Percentiles rank a stretch among this genome's conserved stretches.
Evolutionary conservation across 2,329 filamentous ascomycete genomes (phyloP).

Genomic region (Ramularia collo-cygni): DNA sequence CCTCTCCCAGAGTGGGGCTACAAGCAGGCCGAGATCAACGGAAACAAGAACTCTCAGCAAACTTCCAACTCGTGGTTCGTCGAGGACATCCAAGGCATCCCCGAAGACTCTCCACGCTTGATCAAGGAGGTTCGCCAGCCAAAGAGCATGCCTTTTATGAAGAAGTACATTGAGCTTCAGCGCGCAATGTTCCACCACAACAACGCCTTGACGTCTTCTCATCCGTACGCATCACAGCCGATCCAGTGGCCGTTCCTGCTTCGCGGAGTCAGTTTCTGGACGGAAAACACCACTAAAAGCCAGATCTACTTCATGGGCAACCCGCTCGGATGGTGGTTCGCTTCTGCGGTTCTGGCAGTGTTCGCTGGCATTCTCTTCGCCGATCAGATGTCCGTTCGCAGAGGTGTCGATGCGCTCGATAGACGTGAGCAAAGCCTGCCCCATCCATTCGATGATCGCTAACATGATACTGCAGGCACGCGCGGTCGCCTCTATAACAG

Average conservation of each 20-base stretch:
- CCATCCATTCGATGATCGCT: conserved; percentile 1
- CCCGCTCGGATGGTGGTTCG: conserved; percentile 94
- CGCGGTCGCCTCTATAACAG: conserved; percentile 95
- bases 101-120: conserved; percentile 64
- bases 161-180: conserved; percentile 94
- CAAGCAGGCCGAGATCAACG: conserved; percentile 98
- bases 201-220: conserved; percentile 92
- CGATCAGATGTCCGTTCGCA: conserved; percentile 86
- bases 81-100: conserved; percentile 79
- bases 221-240: conserved; percentile 90
- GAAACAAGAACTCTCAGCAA: conserved; percentile 89
- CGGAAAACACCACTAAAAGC: conserved; percentile 84
- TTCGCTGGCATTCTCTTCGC: conserved; percentile 87
- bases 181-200: conserved; percentile 99
- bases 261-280: conserved; percentile 98
- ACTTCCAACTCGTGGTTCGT: conserved; percentile 92
- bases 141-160: conserved; percentile 79
- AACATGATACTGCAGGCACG: conserved; percentile 53
- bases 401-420: conserved; percentile 88
- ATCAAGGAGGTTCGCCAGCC: conserved; percentile 69
- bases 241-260: conserved; percentile 98
- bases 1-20: conserved; percentile 96
- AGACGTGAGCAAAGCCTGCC: conserved; percentile 63
- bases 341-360: conserved; percentile 84
- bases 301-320: conserved; percentile 99